These are phyloP conservation scores for Plantago major DNA, from an alignment of 257 asterid genomes.

Conservation along the genomic window DNA sequence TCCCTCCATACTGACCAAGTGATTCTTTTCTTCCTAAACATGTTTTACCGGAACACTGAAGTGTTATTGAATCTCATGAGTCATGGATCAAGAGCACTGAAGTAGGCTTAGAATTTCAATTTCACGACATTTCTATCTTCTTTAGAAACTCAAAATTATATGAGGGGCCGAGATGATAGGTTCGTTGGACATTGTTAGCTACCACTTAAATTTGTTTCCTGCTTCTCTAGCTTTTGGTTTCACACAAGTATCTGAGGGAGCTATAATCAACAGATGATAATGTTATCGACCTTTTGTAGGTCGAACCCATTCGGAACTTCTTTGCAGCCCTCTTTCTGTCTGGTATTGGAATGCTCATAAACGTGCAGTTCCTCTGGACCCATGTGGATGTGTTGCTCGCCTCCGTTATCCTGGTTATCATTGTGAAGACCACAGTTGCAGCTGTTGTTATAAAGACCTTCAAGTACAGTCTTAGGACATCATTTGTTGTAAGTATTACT, in stretches of 20 bases:
- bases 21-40: too few relatives aligned
- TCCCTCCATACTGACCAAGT: too few relatives aligned
- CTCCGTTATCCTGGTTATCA: slow-evolving; percentile 81
- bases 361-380: slow-evolving; percentile 90
- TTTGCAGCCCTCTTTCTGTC: slow-evolving; percentile 96
- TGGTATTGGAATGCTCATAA: slow-evolving; percentile 94
- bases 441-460: slow-evolving; percentile 66
- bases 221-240: background rate
- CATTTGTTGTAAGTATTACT: slow-evolving; percentile 56
- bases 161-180: slow-evolving; percentile 5
- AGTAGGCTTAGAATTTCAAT: too few relatives aligned
- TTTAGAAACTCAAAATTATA: background rate
- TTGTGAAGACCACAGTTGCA: slow-evolving; percentile 74
- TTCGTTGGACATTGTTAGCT: too few relatives aligned
- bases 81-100: too few relatives aligned
- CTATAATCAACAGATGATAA: slow-evolving; percentile 3
- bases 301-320: slow-evolving; percentile 93
- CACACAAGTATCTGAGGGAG: slow-evolving; percentile 7
- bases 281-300: slow-evolving; percentile 45
- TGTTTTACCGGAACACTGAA: too few relatives aligned
- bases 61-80: too few relatives aligned
- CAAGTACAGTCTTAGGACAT: slow-evolving; percentile 71
- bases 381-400: slow-evolving; percentile 96
- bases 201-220: too few relatives aligned
- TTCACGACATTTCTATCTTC: too few relatives aligned